A percentile compares a stretch with the other conserved stretches of the same genome.
phyloP scores from a whole-genome alignment of 2,329 filamentous ascomycete genomes.

The Tolypocladium pustulatum region DNA sequence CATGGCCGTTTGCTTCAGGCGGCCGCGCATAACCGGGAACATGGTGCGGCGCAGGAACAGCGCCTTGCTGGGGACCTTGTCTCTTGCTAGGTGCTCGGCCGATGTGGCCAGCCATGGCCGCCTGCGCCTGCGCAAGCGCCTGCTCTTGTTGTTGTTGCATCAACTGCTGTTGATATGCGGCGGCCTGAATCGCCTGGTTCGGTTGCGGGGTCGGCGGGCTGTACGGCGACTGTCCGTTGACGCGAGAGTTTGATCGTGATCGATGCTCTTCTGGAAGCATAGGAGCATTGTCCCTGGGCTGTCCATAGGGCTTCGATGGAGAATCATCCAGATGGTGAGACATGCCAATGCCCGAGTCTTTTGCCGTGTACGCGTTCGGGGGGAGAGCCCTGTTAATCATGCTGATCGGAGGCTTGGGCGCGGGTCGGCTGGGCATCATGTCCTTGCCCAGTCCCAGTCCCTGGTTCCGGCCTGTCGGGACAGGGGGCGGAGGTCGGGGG shows the following conservation, averaged over 20 bases:
- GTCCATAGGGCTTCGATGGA: conserved; percentile 30
- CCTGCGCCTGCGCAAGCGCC: conserved; percentile 68
- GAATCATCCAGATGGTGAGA: conserved; percentile 47
- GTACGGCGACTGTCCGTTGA: conserved; percentile 42
- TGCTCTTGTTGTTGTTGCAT: conserved; percentile 80
- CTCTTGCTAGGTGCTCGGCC: conserved; percentile 66
- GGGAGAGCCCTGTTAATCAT: conserved; percentile 47
- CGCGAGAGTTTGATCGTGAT: conserved; percentile 58
- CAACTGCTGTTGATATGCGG: conserved; percentile 50
- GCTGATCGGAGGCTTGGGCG: conserved; percentile 72
- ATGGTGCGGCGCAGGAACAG: conserved; percentile 12
- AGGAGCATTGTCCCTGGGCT: conserved; percentile 43
- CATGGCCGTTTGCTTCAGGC: conserved; percentile 19
- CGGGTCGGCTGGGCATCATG: conserved; percentile 67
- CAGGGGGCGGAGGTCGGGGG: conserved; percentile 81
- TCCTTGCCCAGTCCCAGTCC: conserved; percentile 35
- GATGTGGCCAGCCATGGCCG: conserved; percentile 61
- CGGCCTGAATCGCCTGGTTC: conserved; percentile 27
- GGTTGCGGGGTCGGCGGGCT: conserved; percentile 30
- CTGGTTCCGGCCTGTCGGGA: conserved; percentile 49
- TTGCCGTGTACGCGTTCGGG: conserved; percentile 37
- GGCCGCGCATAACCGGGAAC: conserved; percentile 16
- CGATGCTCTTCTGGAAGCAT: conserved; percentile 58
- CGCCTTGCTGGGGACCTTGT: conserved; percentile 28
- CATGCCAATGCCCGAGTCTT: conserved; percentile 55